Conservation (phyloP, 306 rosid species). For the Coriaria nepalensis region DNA sequence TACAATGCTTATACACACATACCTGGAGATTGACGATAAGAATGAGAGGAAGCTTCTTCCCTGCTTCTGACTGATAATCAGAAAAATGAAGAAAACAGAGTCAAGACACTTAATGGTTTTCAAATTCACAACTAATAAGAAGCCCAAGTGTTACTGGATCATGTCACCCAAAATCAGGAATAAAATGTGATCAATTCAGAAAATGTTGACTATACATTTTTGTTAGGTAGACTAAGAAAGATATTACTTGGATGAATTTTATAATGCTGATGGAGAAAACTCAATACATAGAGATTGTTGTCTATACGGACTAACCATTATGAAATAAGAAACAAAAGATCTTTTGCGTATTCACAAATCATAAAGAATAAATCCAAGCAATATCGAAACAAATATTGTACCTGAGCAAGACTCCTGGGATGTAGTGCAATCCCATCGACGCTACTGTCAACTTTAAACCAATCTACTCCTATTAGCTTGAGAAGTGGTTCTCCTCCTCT, state of each 20-base stretch:
- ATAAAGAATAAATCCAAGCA: neutral
- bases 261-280: no score
- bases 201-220: no score
- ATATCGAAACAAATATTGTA: conserved; percentile 16
- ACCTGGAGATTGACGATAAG: conserved; percentile 89
- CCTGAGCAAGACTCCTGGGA: conserved; percentile 64
- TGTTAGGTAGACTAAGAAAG: no score
- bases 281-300: no score
- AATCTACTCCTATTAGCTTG: conserved; percentile 70
- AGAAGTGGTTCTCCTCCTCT: conserved; percentile 88
- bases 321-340: no score
- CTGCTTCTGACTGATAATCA: conserved; percentile 52
- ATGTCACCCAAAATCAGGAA: no score
- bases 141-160: neutral
- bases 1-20: conserved; percentile 12
- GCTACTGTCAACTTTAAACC: conserved; percentile 59
- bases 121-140: conserved; percentile 7
- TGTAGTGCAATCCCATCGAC: conserved; percentile 59
- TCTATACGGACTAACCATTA: no score
- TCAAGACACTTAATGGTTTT: conserved; percentile 1
- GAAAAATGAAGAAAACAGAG: conserved; percentile 15
- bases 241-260: no score
- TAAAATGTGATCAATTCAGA: no score
- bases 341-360: neutral
- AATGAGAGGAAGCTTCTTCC: conserved; percentile 73